Evolutionary conservation across 345 rosid genomes (phyloP), one percentile per base, ranked within the genome.

Genomic region (Viola odorata): DNA sequence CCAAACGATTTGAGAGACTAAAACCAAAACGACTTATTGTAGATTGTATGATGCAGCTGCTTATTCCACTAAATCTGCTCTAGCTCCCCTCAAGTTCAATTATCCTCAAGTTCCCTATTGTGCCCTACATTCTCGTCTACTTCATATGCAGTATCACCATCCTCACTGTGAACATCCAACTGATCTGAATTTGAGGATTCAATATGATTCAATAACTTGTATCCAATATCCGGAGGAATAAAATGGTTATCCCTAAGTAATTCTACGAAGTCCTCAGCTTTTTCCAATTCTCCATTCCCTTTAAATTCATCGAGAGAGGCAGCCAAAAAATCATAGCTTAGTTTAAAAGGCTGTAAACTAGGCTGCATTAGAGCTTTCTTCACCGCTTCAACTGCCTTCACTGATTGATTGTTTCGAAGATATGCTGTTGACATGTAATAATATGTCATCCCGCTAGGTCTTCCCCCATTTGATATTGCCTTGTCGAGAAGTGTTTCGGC

Each of bases 361-460:
- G 63, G 40, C 0, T 8, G 3, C n/a, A 39, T 17, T 12, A 32
- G 61, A 17, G 61, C 61, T 36, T 62, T 66, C 68, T 66, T 66
- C 59, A 72, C 8, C 39, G 55, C 52, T 57, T 72, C 68, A 42
- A 41, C 16, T 36, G 71, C 70, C 42, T 62, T 67, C 3, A 37
- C 42, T 49, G 53, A 66, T 14, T 62, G 64, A 40, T 41, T 54
- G 16, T 16, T 41, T n/a, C 11, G 41, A 32, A 11, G 12, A 41
- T 62, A 62, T 42, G 45, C 60, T 16, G 10, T 52, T 8, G 68
- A 68, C 56, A 67, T 36, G n/a, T 8, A 13, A 52, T 51, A 41
- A 51, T 67, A 54, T 16, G 49, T 32, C 37, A 12, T 17, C 37
- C 42, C 23, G 8, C n/a, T 14, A 60, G 59, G 54, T 7, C 38